Percentiles rank a stretch among this genome's conserved stretches.
These are phyloP conservation scores for Vaccinium darrowii DNA, from an alignment of 148 eudicot genomes.

Conservation along the genomic window DNA sequence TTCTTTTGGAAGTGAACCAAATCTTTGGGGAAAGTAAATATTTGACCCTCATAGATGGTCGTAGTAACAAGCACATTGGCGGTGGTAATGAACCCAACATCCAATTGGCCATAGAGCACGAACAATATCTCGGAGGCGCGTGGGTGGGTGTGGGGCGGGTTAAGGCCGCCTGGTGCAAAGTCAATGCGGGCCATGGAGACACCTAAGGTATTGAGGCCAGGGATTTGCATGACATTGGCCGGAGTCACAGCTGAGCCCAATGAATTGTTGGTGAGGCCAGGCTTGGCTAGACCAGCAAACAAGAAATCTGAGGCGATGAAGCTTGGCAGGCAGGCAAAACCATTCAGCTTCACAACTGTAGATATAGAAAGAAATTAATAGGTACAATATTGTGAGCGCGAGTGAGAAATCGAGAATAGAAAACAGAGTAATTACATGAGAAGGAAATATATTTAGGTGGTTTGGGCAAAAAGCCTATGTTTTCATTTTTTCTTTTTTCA, in stretches of 20 bases:
- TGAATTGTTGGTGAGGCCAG: slow-evolving; percentile 29
- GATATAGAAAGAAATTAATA: too few relatives aligned
- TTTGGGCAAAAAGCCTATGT: too few relatives aligned
- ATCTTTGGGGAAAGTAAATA: slow-evolving; percentile 36
- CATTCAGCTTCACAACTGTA: slow-evolving; percentile 29
- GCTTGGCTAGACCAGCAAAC: slow-evolving; percentile 24
- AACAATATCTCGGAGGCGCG: slow-evolving; percentile 44
- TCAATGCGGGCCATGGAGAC: slow-evolving; percentile 44
- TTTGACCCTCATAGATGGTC: slow-evolving; percentile 31
- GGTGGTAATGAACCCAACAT: slow-evolving; percentile 47
- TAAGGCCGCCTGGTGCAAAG: slow-evolving; percentile 42
- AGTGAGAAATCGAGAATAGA: background rate
- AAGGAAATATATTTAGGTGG: background rate
- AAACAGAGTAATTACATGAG: too few relatives aligned
- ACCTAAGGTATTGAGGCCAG: slow-evolving; percentile 52
- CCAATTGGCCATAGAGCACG: slow-evolving; percentile 39
- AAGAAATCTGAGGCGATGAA: slow-evolving; percentile 33
- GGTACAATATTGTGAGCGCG: too few relatives aligned
- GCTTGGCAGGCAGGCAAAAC: slow-evolving; percentile 31
- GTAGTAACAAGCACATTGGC: slow-evolving; percentile 33
- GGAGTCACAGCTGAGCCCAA: slow-evolving; percentile 33
- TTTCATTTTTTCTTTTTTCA: too few relatives aligned
- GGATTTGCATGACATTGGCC: slow-evolving; percentile 34
- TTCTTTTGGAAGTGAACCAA: slow-evolving; percentile 45
- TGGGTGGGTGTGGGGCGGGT: slow-evolving; percentile 55